Evolutionary conservation across 2,329 filamentous ascomycete genomes (phyloP), one percentile per base, ranked within the genome.

Genomic region (Cladophialophora chaetospira): DNA sequence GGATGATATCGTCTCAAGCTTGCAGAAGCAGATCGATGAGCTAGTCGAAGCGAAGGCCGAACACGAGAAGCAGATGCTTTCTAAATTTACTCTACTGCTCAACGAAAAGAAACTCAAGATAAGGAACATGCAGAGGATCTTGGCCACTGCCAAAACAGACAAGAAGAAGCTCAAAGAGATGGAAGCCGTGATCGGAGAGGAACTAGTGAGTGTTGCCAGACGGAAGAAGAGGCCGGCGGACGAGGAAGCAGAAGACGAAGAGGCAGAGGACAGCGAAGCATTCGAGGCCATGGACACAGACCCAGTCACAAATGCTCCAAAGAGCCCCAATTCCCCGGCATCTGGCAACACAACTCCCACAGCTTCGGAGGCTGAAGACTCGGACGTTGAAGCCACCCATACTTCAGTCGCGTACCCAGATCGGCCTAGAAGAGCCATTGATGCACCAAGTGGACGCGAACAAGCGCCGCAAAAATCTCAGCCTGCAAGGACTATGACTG

Each of bases 101-200:
- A 86, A 87, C 56, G 78, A 81, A 60, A 87, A 87, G 71, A 86
- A 86, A 71, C 73, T 82, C 4, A 86, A 86, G 66, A 85, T 86
- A 46, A 72, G 84, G 47, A 83, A 85, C 63, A 82, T 85, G 68
- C 81, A 83, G 65, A 76, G 82, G 19, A 68, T 85, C 4, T 67
- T 86, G 11, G 75, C 77, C 13, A 72, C 75, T 26, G 79, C 78
- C 6, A 79, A 79, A 53, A 62, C 76, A 15, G 74, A 81, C 64
- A 63, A 61, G 19, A 58, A 58, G 21, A 66, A 67, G 55, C 65
- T 23, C 63, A 62, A 23, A 71, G 70, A 69, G 64, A 70, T 76
- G 29, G 36, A 63, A 43, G 46, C 57, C 11, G 21, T 35, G 4
- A 35, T 57, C 26, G 44, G 42, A 73, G 70, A 69, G 11, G 67